Conservation (phyloP, 345 rosid genomes). For the Salix caprea region DNA sequence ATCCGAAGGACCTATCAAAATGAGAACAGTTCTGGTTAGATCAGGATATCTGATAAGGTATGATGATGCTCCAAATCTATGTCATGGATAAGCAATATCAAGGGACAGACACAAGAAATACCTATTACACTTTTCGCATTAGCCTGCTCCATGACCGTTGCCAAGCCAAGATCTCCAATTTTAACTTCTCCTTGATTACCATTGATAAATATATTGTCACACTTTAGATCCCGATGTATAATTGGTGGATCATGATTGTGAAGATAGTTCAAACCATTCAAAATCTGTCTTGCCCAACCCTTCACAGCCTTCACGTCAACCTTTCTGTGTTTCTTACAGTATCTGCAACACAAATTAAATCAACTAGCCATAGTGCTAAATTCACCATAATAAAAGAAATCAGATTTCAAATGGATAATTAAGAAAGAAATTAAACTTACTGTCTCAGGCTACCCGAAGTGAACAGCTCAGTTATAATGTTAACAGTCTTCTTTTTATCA, state of each 20-base stretch:
- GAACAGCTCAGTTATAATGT: constrained; percentile 23
- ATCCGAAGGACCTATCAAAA: too few species aligned
- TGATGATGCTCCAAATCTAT: neutral
- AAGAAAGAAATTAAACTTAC: constrained; percentile 8
- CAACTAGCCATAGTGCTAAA: constrained; percentile 23
- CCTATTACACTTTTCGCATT: constrained; percentile 29
- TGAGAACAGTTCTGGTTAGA: neutral
- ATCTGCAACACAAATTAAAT: neutral
- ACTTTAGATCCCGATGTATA: constrained; percentile 14
- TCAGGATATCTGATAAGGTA: neutral
- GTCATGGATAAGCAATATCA: constrained; percentile 1
- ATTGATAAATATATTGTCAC: constrained; percentile 17
- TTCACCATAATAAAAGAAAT: constrained; percentile 14
- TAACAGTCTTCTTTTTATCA: constrained; percentile 17
- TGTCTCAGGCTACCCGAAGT: constrained; percentile 20
- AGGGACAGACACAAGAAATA: constrained; percentile 12
- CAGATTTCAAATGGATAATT: neutral
- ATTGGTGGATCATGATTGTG: constrained; percentile 14
- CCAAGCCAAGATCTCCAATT: constrained; percentile 28
- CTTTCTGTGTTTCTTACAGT: constrained; percentile 20
- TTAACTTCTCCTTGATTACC: constrained; percentile 18
- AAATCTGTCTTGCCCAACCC: constrained; percentile 22
- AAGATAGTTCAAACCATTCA: constrained; percentile 7
- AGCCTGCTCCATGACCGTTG: constrained; percentile 21
- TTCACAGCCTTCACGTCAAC: constrained; percentile 25